These are phyloP conservation scores for Aphelidium insulamus DNA, from an alignment of 371 early-diverging fungal species.

Conservation along the genomic window DNA sequence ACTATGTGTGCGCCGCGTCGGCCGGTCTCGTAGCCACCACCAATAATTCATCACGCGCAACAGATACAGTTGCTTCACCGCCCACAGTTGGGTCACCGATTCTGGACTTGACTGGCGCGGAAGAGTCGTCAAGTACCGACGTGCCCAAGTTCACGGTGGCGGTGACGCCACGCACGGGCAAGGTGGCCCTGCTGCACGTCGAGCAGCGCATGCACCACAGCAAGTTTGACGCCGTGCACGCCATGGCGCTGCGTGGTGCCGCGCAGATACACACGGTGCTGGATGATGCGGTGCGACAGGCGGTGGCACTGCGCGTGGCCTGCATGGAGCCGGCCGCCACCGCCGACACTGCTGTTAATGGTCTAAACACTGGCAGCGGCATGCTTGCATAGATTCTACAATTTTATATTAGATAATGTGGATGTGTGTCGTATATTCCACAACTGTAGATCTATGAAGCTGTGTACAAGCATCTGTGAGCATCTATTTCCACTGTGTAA, in stretches of 20 bases:
- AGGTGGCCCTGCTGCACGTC: slow-evolving; percentile 50
- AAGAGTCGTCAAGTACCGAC: slow-evolving; percentile 47
- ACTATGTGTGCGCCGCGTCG: slow-evolving; percentile 86
- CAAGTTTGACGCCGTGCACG: slow-evolving; percentile 47
- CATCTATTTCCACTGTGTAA: too few species aligned
- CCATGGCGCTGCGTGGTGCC: slow-evolving; percentile 63
- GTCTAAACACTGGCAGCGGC: too few species aligned
- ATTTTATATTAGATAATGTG: too few species aligned
- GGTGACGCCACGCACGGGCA: slow-evolving; percentile 52
- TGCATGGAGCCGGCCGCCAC: too few species aligned
- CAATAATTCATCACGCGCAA: neutral
- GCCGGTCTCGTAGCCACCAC: slow-evolving; percentile 57
- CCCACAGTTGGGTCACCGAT: neutral
- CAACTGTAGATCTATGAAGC: too few species aligned
- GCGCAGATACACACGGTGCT: slow-evolving; percentile 46
- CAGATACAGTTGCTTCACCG: neutral
- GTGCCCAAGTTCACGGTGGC: slow-evolving; percentile 78
- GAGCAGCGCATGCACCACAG: slow-evolving; percentile 71
- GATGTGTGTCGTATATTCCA: too few species aligned
- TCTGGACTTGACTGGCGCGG: slow-evolving; percentile 62
- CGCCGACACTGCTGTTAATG: too few species aligned
- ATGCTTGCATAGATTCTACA: too few species aligned
- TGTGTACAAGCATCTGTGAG: too few species aligned
- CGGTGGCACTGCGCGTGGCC: too few species aligned
- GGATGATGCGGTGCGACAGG: slow-evolving; percentile 47